Percentiles rank a stretch among this genome's conserved stretches.
phyloP scores from a whole-genome alignment of 371 early-diverging fungal genomes.

The Circinella minor region DNA sequence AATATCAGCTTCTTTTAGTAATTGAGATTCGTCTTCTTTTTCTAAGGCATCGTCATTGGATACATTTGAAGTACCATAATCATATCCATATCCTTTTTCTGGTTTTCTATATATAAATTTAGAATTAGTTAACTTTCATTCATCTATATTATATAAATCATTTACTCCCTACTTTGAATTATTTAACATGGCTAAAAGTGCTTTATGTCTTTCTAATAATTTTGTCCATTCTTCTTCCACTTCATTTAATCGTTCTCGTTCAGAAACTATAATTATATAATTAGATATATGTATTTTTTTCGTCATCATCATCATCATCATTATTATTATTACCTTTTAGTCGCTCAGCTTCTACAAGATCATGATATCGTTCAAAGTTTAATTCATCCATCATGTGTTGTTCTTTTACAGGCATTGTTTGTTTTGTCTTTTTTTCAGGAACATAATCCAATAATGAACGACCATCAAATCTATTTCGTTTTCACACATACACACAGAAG shows the following conservation, averaged over 20 bases:
- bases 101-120: background rate
- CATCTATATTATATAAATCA: background rate
- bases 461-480: conserved; percentile 56
- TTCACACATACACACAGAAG: background rate
- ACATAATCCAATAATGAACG: conserved; percentile 59
- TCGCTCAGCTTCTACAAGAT: conserved; percentile 60
- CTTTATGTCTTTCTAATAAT: conserved; percentile 56
- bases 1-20: conserved; percentile 50
- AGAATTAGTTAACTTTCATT: too few species aligned
- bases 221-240: conserved; percentile 62
- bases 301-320: background rate
- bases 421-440: conserved; percentile 32
- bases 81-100: conserved; percentile 31
- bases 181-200: conserved; percentile 45
- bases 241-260: conserved; percentile 45
- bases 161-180: conserved; percentile 7
- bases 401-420: conserved; percentile 36
- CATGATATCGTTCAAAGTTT: conserved; percentile 63
- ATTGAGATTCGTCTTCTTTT: conserved; percentile 36
- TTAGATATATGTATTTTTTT: background rate
- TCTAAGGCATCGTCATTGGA: conserved; percentile 16
- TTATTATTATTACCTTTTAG: conserved; percentile 38
- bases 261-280: conserved; percentile 30
- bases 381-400: conserved; percentile 48
- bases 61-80: conserved; percentile 43